phyloP scores from a whole-genome alignment of 495 filamentous ascomycete species.

The Xanthoparmelia taractica region DNA sequence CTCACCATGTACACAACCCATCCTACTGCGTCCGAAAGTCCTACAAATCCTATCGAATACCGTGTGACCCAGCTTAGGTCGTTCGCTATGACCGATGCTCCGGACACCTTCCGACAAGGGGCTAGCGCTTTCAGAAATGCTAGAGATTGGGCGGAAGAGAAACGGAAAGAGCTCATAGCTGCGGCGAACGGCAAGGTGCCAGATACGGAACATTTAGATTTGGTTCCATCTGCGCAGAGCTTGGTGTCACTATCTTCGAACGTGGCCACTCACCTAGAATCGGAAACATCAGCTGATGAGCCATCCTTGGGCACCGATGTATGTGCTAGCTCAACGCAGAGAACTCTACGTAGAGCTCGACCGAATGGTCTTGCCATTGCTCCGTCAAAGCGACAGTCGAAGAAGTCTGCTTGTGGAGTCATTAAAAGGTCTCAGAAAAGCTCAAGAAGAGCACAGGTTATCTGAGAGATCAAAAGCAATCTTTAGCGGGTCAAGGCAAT shows the following conservation, averaged over 20 bases:
- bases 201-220: conserved; percentile 2
- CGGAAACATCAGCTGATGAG: conserved; percentile 10
- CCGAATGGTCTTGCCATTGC: too few species aligned
- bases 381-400: too few species aligned
- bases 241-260: conserved; percentile 12
- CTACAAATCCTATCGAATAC: conserved; percentile 17
- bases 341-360: too few species aligned
- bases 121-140: neutral
- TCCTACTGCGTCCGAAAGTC: neutral
- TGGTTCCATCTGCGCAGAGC: conserved; percentile 7
- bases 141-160: conserved; percentile 22
- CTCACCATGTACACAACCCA: conserved; percentile 3
- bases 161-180: conserved; percentile 25
- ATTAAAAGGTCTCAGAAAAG: too few species aligned
- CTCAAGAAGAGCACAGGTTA: too few species aligned
- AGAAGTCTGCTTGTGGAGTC: too few species aligned
- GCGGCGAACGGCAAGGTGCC: conserved; percentile 12
- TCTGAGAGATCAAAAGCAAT: too few species aligned
- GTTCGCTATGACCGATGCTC: neutral
- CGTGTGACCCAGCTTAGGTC: conserved; percentile 18
- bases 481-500: too few species aligned
- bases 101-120: neutral
- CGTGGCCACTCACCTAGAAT: conserved; percentile 8
- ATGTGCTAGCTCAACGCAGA: too few species aligned
- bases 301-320: too few species aligned